Conservation (phyloP, 208 protist species). For the Acanthamoeba rhysodes region DNA sequence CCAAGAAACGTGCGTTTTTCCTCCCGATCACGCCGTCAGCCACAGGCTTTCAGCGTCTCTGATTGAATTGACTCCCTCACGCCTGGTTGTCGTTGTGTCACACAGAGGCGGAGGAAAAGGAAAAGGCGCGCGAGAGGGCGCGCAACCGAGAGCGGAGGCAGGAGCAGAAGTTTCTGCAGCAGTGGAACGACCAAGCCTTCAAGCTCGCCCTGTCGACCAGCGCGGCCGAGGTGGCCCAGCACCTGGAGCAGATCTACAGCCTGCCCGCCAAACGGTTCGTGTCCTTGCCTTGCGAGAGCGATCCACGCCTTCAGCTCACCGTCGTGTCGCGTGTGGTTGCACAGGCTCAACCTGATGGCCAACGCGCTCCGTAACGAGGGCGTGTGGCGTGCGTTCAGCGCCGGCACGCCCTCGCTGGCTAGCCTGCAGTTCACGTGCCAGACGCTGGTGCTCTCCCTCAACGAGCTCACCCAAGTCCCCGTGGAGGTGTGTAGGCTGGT, state of each 20-base stretch:
- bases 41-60: too few relatives aligned
- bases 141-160: not conserved
- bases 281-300: not conserved
- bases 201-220: not conserved
- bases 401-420: not conserved
- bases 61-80: too few relatives aligned
- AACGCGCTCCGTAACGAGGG: not conserved
- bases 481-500: conserved; percentile 1
- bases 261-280: not conserved
- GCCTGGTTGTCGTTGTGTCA: not conserved
- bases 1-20: not conserved
- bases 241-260: not conserved
- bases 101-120: not conserved
- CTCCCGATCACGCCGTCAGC: too few relatives aligned
- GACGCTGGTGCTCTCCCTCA: conserved; percentile 25
- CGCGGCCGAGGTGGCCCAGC: not conserved
- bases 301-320: not conserved
- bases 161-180: not conserved
- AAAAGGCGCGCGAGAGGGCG: conserved; percentile 1
- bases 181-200: conserved; percentile 40
- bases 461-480: not conserved
- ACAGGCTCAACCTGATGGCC: not conserved
- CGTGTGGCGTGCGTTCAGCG: not conserved
- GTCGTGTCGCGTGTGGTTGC: too few relatives aligned
- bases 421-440: conserved; percentile 19